A percentile compares a stretch with the other conserved stretches of the same genome.
phyloP scores from a whole-genome alignment of 2,329 filamentous ascomycete genomes.

The Aspergillus caelatus region DNA sequence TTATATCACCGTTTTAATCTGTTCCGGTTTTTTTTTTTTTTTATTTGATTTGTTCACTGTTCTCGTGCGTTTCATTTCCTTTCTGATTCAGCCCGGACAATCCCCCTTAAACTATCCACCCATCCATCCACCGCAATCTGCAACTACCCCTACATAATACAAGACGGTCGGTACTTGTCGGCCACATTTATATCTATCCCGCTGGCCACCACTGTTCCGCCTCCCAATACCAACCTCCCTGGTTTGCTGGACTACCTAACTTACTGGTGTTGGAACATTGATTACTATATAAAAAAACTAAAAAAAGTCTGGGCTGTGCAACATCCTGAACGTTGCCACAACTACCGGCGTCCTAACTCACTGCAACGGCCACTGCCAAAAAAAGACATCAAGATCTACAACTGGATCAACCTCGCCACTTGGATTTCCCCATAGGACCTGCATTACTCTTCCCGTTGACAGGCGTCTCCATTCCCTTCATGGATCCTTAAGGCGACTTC shows the following conservation, averaged over 20 bases:
- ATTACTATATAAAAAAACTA: neutral
- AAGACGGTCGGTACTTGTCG: neutral
- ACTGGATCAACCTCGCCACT: conserved; percentile 8
- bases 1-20: conserved; percentile 54
- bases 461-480: conserved; percentile 22
- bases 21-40: neutral
- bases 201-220: neutral
- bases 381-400: neutral
- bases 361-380: neutral
- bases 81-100: conserved; percentile 9
- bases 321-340: conserved; percentile 6
- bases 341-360: conserved; percentile 1
- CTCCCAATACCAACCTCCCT: neutral
- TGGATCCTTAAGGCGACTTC: conserved; percentile 25
- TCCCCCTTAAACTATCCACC: neutral
- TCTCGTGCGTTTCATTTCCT: conserved; percentile 10
- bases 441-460: conserved; percentile 9
- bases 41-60: conserved; percentile 11
- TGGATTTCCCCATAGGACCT: conserved; percentile 17
- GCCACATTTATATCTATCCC: neutral
- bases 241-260: conserved; percentile 1
- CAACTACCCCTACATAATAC: conserved; percentile 2
- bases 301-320: conserved; percentile 3
- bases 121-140: neutral
- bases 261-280: neutral